These are phyloP conservation scores for Suillus plorans DNA, from an alignment of 768 basidiomycete species.

Conservation along the genomic window DNA sequence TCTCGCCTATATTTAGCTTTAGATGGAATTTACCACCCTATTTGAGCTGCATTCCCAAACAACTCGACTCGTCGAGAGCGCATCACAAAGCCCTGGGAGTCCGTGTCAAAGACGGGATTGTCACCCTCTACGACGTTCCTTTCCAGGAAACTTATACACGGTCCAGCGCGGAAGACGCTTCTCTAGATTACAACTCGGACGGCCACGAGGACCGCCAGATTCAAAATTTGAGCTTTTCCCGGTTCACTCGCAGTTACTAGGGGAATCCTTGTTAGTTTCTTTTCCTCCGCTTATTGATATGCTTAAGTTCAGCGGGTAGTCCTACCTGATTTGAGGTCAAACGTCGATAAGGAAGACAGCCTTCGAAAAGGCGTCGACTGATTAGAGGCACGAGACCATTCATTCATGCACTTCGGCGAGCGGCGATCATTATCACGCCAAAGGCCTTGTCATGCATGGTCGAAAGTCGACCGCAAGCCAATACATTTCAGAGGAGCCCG, in stretches of 20 bases:
- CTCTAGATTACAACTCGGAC: slow-evolving; percentile 81
- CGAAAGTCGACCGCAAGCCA: slow-evolving; percentile 20
- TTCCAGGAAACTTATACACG: slow-evolving; percentile 80
- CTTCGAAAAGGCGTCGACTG: not conserved
- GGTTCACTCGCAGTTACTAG: slow-evolving; percentile 86
- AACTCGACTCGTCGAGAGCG: slow-evolving; percentile 79
- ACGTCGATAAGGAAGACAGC: slow-evolving; percentile 13
- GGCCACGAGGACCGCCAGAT: slow-evolving; percentile 58
- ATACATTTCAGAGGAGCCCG: not conserved
- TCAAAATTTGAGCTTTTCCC: slow-evolving; percentile 84
- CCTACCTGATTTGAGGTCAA: slow-evolving; percentile 82
- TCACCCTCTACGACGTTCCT: slow-evolving; percentile 78
- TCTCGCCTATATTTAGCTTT: slow-evolving; percentile 82
- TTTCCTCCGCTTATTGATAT: slow-evolving; percentile 90
- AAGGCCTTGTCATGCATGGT: slow-evolving; percentile 12
- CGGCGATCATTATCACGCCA: slow-evolving; percentile 55
- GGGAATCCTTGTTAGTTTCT: slow-evolving; percentile 91
- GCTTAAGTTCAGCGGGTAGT: slow-evolving; percentile 87
- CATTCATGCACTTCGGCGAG: slow-evolving; percentile 4
- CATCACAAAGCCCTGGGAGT: slow-evolving; percentile 64
- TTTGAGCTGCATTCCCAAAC: slow-evolving; percentile 84
- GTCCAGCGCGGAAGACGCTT: slow-evolving; percentile 70
- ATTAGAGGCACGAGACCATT: not conserved
- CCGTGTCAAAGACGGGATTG: slow-evolving; percentile 65
- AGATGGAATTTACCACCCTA: slow-evolving; percentile 83